Conservation (phyloP, 176 grass and related monocot species). For the Avena sativa region DNA sequence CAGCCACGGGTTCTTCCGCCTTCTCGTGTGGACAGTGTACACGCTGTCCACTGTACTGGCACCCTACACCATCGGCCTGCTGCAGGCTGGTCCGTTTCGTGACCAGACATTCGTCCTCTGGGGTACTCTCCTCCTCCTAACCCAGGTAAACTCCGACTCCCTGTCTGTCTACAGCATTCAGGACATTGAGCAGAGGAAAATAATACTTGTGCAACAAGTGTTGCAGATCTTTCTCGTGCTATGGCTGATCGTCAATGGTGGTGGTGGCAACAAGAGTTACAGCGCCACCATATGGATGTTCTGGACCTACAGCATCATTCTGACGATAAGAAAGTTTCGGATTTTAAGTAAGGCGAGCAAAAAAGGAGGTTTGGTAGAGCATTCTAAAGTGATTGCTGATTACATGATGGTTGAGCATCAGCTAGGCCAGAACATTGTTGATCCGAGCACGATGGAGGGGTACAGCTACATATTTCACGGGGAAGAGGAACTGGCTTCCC, state of each 20-base stretch:
- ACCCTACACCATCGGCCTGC: no score
- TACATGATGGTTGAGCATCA: background rate
- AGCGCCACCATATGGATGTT: background rate
- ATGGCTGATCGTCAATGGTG: background rate
- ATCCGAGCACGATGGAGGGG: no score
- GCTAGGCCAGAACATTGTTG: background rate
- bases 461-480: no score
- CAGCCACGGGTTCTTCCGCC: no score
- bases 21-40: no score
- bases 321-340: background rate
- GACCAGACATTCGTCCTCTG: no score
- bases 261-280: background rate
- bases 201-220: background rate
- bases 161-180: background rate
- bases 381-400: background rate
- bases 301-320: background rate
- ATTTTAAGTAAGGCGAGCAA: background rate
- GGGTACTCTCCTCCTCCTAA: no score
- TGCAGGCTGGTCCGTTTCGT: no score
- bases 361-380: background rate
- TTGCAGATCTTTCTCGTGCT: background rate
- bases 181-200: conserved; percentile 30
- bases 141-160: no score
- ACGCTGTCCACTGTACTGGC: no score
- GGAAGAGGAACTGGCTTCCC: no score